These are phyloP conservation scores for Lentithecium fluviatile DNA, from an alignment of 495 filamentous ascomycete genomes.

Conservation along the genomic window DNA sequence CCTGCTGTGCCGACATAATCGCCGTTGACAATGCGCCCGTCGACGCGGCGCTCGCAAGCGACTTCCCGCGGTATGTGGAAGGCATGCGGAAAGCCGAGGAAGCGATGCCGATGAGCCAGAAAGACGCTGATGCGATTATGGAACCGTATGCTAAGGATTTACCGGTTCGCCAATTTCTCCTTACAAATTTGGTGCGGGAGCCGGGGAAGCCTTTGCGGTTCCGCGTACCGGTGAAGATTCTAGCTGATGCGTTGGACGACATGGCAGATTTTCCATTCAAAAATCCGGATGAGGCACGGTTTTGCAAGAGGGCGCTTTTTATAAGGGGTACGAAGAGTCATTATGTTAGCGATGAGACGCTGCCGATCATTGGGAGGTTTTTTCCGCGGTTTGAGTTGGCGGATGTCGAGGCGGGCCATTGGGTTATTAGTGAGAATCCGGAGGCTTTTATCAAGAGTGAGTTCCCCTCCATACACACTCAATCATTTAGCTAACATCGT, in stretches of 20 bases:
- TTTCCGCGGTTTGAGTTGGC: slow-evolving; percentile 78
- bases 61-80: slow-evolving; percentile 78
- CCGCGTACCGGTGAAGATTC: slow-evolving; percentile 60
- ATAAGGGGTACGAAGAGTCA: slow-evolving; percentile 77
- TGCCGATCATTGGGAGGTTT: slow-evolving; percentile 84
- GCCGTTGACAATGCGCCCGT: slow-evolving; percentile 92
- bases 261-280: slow-evolving; percentile 87
- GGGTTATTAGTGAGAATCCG: slow-evolving; percentile 91
- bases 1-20: slow-evolving; percentile 65
- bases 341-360: slow-evolving; percentile 84
- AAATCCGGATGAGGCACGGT: slow-evolving; percentile 59
- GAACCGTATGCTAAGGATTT: slow-evolving; percentile 72
- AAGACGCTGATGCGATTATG: slow-evolving; percentile 79
- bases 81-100: slow-evolving; percentile 83
- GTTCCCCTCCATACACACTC: slow-evolving; percentile 30
- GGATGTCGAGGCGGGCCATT: slow-evolving; percentile 88
- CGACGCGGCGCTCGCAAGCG: slow-evolving; percentile 66
- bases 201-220: slow-evolving; percentile 50
- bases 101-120: slow-evolving; percentile 60
- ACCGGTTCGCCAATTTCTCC: slow-evolving; percentile 82
- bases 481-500: slow-evolving; percentile 3
- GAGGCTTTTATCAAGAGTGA: slow-evolving; percentile 79
- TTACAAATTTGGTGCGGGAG: slow-evolving; percentile 76
- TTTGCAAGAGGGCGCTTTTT: slow-evolving; percentile 76
- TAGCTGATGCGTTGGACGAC: slow-evolving; percentile 58